phyloP scores from a whole-genome alignment of 2,329 filamentous ascomycete genomes.

The Fusarium sp. region DNA sequence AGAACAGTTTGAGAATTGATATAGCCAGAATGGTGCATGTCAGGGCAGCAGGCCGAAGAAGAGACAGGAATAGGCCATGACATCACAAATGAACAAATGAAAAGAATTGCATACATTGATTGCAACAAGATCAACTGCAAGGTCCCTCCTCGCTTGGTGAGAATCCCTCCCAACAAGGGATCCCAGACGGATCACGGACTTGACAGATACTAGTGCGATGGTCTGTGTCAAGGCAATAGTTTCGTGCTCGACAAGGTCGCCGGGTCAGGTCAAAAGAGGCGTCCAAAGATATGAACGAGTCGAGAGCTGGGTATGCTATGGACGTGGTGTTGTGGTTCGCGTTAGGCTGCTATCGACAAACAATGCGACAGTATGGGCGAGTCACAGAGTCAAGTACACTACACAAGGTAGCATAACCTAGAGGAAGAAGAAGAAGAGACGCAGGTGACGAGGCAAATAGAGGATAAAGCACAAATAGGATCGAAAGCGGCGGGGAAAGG shows the following conservation, averaged over 20 bases:
- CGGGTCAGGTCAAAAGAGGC: neutral
- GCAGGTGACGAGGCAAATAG: constrained; percentile 11
- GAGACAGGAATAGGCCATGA: neutral
- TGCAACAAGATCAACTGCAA: neutral
- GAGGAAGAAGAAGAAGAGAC: neutral
- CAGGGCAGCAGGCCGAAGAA: neutral
- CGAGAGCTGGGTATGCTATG: constrained; percentile 1
- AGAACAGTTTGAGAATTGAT: neutral
- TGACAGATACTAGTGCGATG: constrained; percentile 18
- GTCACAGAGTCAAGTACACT: neutral
- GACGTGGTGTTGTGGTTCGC: constrained; percentile 8
- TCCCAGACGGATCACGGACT: constrained; percentile 4
- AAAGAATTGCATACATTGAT: constrained; percentile 23
- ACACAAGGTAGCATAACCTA: neutral
- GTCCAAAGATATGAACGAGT: neutral
- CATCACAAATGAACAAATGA: neutral
- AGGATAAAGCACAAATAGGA: constrained; percentile 12
- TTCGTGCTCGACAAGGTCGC: neutral
- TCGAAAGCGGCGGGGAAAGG: constrained; percentile 10
- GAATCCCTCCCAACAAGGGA: constrained; percentile 24
- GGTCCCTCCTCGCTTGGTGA: constrained; percentile 1
- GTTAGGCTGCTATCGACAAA: constrained; percentile 8
- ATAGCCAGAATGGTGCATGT: neutral
- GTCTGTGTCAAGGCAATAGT: constrained; percentile 5
- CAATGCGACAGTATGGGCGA: constrained; percentile 3